phyloP scores from a whole-genome alignment of 345 rosid genomes.

The Eucalyptus polybractea region DNA sequence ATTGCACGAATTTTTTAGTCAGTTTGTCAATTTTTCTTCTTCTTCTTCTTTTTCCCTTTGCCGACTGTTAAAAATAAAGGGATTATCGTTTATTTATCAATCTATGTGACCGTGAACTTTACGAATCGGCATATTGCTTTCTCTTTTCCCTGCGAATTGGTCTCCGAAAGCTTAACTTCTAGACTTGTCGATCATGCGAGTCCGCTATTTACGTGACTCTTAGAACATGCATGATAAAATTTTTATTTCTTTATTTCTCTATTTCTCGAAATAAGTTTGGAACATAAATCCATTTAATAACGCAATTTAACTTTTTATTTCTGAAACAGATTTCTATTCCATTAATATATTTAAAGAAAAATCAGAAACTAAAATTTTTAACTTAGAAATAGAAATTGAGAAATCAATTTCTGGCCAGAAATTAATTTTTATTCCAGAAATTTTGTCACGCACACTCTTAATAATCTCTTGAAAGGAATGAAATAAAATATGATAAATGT shows the following conservation, averaged over 20 bases:
- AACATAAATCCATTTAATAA: fast-evolving
- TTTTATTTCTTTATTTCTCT: fast-evolving
- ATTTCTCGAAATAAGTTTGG: fast-evolving
- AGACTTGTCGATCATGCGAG: fast-evolving
- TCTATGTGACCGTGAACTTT: not conserved
- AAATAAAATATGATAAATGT: no score
- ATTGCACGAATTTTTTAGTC: not conserved
- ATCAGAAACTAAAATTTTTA: fast-evolving
- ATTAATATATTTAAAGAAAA: fast-evolving
- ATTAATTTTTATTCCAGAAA: fast-evolving
- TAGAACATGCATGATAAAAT: fast-evolving
- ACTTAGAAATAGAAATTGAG: no score
- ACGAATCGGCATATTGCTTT: fast-evolving
- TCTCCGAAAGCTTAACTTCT: not conserved
- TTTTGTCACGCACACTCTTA: fast-evolving
- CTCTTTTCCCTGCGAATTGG: not conserved
- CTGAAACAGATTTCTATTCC: fast-evolving
- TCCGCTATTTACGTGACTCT: not conserved
- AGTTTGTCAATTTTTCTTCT: no score
- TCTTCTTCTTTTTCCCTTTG: not conserved
- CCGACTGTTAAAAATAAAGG: not conserved
- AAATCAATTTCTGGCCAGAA: no score
- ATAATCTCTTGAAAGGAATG: no score
- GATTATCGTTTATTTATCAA: not conserved
- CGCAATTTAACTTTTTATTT: fast-evolving